A percentile compares a stretch with the other conserved stretches of the same genome.
Conservation (phyloP, 352 stramenopile genomes). For the Phytophthora aleatoria region DNA sequence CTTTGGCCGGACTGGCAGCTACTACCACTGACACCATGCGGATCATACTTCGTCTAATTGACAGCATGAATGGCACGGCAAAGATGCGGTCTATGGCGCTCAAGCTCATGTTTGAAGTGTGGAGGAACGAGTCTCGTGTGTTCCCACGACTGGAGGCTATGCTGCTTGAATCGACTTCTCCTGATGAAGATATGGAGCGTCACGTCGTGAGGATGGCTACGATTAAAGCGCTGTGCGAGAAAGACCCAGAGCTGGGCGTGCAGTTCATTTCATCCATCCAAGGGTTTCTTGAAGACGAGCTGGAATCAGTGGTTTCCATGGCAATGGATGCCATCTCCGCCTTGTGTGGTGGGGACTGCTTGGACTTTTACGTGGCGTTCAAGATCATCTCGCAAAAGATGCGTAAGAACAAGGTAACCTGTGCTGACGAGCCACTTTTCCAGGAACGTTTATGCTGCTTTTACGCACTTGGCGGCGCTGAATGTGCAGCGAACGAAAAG, state of each 20-base stretch:
- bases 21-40: conserved; percentile 78
- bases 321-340: conserved; percentile 62
- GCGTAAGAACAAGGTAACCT: conserved; percentile 65
- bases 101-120: conserved; percentile 63
- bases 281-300: conserved; percentile 51
- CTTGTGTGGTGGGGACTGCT: conserved; percentile 62
- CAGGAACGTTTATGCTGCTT: conserved; percentile 62
- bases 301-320: conserved; percentile 63
- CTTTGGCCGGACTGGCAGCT: conserved; percentile 49
- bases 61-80: conserved; percentile 48
- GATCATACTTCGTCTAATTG: conserved; percentile 69
- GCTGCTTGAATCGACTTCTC: conserved; percentile 40
- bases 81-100: conserved; percentile 53
- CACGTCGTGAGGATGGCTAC: conserved; percentile 61
- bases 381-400: conserved; percentile 79
- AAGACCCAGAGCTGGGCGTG: conserved; percentile 65
- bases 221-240: conserved; percentile 67
- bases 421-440: conserved; percentile 50
- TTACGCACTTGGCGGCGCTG: conserved; percentile 47
- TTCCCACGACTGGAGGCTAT: conserved; percentile 65
- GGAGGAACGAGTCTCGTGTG: conserved; percentile 65
- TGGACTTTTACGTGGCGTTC: conserved; percentile 78
- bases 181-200: conserved; percentile 40
- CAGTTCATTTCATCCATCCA: conserved; percentile 75
- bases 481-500: conserved; percentile 50